A percentile compares a stretch with the other conserved stretches of the same genome.
phyloP scores from a whole-genome alignment of 495 filamentous ascomycete genomes.

The Baudoinia panamericana region DNA sequence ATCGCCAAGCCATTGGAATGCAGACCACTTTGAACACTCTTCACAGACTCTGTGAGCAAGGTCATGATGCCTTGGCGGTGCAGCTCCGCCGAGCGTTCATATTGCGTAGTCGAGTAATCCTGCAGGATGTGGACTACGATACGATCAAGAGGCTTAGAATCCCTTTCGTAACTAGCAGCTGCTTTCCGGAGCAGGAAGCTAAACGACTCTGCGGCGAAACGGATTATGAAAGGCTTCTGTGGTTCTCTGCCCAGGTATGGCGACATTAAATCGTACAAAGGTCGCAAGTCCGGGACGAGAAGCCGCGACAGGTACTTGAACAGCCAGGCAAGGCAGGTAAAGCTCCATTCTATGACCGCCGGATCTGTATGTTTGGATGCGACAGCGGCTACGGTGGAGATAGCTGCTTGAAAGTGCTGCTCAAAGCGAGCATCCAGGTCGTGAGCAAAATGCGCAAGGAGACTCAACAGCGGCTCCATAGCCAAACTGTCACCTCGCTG shows the following conservation, averaged over 20 bases:
- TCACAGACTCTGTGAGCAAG: slow-evolving; percentile 77
- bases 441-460: slow-evolving; percentile 80
- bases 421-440: slow-evolving; percentile 84
- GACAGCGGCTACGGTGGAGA: slow-evolving; percentile 52
- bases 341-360: slow-evolving; percentile 91
- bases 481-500: slow-evolving; percentile 58
- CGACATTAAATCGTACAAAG: slow-evolving; percentile 68
- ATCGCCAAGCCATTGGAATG: slow-evolving; percentile 71
- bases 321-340: slow-evolving; percentile 83
- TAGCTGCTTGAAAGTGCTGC: slow-evolving; percentile 65
- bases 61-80: slow-evolving; percentile 83
- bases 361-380: slow-evolving; percentile 51
- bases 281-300: slow-evolving; percentile 69
- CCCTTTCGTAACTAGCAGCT: slow-evolving; percentile 56
- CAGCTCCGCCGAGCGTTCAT: slow-evolving; percentile 31
- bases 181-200: slow-evolving; percentile 88
- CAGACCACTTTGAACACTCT: slow-evolving; percentile 62
- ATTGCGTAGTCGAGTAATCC: slow-evolving; percentile 41
- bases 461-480: slow-evolving; percentile 70
- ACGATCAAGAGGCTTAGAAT: slow-evolving; percentile 48
- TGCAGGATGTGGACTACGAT: slow-evolving; percentile 56
- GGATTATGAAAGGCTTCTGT: slow-evolving; percentile 69
- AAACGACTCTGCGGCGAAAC: slow-evolving; percentile 88
- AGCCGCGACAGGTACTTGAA: slow-evolving; percentile 91
- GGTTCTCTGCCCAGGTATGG: slow-evolving; percentile 73